Base-by-base conservation (phyloP, 805 yeast species). In the Lipomyces sp. region DNA sequence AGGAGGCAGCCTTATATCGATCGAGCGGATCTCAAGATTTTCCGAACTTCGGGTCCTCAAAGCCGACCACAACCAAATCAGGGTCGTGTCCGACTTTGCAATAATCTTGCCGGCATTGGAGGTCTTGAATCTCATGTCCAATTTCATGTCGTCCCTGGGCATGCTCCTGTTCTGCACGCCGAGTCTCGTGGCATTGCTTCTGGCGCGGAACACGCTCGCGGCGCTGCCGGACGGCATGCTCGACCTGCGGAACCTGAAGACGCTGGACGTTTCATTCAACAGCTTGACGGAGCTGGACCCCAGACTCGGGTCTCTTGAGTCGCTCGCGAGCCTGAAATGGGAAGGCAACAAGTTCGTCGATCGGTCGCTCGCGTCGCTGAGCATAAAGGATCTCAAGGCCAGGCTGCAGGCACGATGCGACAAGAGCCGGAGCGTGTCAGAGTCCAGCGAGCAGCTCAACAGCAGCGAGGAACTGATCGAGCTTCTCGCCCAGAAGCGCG, bases 281-380 rank as follows among this genome's bases (percentile, higher is more conserved):
- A 2, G 23, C 5, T 29, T 55, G 16, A 36, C 45, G n/a, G 35
- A 46, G 21, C 43, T 55, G 23, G 57, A 53, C 37, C 23, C 53
- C 8, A 22, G 47, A 19, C 37, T 55, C 18, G 52, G 57, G 4
- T 26, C 42, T 10, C 36, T 55, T 14, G 47, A 47, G 18, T 23
- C 45, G 23, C 28, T 55, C 31, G 46, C 43, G 24, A 22, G 26
- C 1, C 33, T 55, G n/a, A 44, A 48, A 34, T 55, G 57, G 57
- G 51, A 55, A n/a, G 59, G 59, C 5, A 55, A 55, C 38, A 55
- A 44, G 43, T 40, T 55, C 36, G 43, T 43, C 10, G 59, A 55
- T 21, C 29, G 47, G 23, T 18, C 47, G 19, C 35, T 55, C n/a
- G 26, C 47, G 10, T 32, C 34, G 22, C 24, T 47, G 41, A 34